Evolutionary conservation across 129 eudicot genomes (phyloP).

Genomic region (Lonicera japonica): DNA sequence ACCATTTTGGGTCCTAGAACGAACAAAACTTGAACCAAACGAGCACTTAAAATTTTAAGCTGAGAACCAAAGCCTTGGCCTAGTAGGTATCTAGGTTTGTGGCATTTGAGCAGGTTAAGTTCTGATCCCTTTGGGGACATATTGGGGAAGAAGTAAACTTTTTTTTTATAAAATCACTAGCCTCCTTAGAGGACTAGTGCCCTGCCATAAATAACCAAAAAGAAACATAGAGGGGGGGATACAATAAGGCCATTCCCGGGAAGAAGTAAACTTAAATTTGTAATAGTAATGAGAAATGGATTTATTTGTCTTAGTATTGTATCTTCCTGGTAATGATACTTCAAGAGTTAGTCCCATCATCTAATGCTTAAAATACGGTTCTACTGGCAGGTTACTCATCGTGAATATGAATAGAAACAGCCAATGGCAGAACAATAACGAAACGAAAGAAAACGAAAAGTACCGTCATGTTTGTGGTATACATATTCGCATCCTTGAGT

Average conservation of each 20-base stretch:
- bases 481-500: constrained; percentile 8
- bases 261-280: neutral
- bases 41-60: no score
- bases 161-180: no score
- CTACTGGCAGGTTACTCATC: constrained; percentile 69
- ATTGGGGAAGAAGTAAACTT: neutral
- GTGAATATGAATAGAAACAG: constrained; percentile 88
- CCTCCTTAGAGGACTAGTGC: no score
- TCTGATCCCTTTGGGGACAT: neutral
- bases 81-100: neutral
- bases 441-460: constrained; percentile 83
- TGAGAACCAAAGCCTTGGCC: neutral
- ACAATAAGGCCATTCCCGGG: no score
- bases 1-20: no score
- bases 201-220: no score
- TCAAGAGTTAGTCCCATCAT: no score
- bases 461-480: constrained; percentile 95
- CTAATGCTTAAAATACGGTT: neutral
- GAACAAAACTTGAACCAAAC: no score
- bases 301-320: neutral
- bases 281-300: neutral
- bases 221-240: no score
- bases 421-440: constrained; percentile 74
- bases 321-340: neutral
- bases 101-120: neutral